Base-by-base conservation (phyloP, 2,329 filamentous ascomycete species). In the Fusarium annulatum region DNA sequence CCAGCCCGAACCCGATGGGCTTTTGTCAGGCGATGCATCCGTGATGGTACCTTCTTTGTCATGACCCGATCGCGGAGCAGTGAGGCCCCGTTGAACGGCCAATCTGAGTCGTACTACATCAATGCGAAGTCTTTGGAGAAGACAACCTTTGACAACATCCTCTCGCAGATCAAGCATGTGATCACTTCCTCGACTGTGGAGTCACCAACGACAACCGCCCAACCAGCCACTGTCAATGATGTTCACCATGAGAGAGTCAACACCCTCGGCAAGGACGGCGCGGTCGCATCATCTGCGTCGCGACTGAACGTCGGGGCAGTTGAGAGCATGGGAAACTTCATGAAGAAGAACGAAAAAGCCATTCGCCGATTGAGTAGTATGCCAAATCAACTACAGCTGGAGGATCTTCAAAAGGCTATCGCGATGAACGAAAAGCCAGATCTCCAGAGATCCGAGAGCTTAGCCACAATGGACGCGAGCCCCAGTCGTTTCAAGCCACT, bases 1-100 rank as follows among this genome's bases (percentile, higher is more conserved):
- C 87, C 87, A 0, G 87, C 87, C 0, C 80, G 87, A 9, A 85
- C 86, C 0, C 80, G 87, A 9, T 89, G 88, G 87, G 83, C 85
- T 23, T 82, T 88, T 5, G 80, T 89, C 11, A 82, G 84, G 1
- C 82, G 84, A 38, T 85, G 83, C 46, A 82, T 89, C 19, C 80
- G 81, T 9, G 86, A 89, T 53, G 86, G 87, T 2, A 87, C 84
- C 1, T 85, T 89, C 67, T 89, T 89, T 72, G 79, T 88, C 4
- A 80, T 88, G 23, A 80, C 86, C 0, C 81, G 83, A 48, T 80
- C 79, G 12, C 78, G 82, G 1, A 66, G 64, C 9, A 61, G 36
- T 7, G 70, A 61, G 14, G 16, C 28, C 1, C 15, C 71, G 9
- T 59, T 52, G 9, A 42, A 60, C 7, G 58, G 65, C 0, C 71